Conservation (phyloP, 805 yeast genomes). For the Priceomyces haplophilus region DNA sequence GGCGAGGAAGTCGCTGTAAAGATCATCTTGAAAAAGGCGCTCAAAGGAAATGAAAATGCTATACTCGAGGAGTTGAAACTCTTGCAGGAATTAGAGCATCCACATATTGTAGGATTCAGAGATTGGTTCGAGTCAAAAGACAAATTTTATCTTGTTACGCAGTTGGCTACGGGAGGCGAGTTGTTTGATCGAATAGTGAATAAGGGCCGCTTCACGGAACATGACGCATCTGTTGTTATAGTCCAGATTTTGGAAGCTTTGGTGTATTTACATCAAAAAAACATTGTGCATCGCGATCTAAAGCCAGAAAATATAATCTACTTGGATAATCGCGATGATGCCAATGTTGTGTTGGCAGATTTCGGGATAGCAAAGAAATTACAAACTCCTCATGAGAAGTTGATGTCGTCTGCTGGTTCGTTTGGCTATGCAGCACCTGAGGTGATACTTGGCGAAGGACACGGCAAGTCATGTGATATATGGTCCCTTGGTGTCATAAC, state of each 20-base stretch:
- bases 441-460: slow-evolving; percentile 75
- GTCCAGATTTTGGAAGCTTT: slow-evolving; percentile 76
- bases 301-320: slow-evolving; percentile 92
- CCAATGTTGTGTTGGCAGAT: slow-evolving; percentile 85
- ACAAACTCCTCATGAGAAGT: slow-evolving; percentile 53
- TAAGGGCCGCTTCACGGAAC: slow-evolving; percentile 82
- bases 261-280: slow-evolving; percentile 65
- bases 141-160: slow-evolving; percentile 90
- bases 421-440: slow-evolving; percentile 98
- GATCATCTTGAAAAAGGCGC: slow-evolving; percentile 80
- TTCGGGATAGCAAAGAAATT: slow-evolving; percentile 91
- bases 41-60: slow-evolving; percentile 73
- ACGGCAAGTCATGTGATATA: slow-evolving; percentile 92
- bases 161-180: slow-evolving; percentile 95
- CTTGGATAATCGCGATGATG: slow-evolving; percentile 48
- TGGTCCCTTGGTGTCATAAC: slow-evolving; percentile 96
- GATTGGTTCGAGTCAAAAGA: slow-evolving; percentile 95
- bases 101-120: slow-evolving; percentile 82
- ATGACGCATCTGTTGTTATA: slow-evolving; percentile 75
- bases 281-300: slow-evolving; percentile 90
- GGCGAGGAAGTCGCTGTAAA: slow-evolving; percentile 83
- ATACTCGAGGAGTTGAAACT: slow-evolving; percentile 76
- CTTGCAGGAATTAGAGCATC: slow-evolving; percentile 67
- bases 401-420: slow-evolving; percentile 80
- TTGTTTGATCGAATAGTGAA: slow-evolving; percentile 81